Conservation (phyloP, 257 asterid species). For the Solanum tacnaense region DNA sequence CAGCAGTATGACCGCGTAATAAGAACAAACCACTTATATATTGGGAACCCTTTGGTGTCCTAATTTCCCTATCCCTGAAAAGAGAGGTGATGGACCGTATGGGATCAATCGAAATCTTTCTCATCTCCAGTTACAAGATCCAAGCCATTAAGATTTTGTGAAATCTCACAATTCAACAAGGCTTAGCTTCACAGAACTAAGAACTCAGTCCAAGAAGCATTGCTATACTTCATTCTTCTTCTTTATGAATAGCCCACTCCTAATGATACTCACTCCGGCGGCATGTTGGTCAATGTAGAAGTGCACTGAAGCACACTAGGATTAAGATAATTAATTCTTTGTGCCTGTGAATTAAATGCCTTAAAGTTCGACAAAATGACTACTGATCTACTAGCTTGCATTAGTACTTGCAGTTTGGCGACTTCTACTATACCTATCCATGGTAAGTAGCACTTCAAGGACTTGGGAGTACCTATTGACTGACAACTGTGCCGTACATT, state of each 20-base stretch:
- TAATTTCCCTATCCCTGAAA: background rate
- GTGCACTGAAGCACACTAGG: background rate
- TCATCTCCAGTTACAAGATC: background rate
- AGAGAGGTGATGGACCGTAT: background rate
- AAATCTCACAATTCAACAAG: background rate
- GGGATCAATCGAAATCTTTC: background rate
- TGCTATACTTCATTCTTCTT: background rate
- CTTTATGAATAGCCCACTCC: background rate
- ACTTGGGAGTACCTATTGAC: background rate
- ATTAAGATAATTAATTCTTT: background rate
- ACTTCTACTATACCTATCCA: background rate
- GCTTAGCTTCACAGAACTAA: background rate
- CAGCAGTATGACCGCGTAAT: background rate
- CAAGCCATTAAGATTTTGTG: background rate
- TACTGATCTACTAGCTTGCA: background rate
- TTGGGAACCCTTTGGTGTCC: background rate
- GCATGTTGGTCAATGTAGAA: background rate
- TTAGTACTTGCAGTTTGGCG: background rate
- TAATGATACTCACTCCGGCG: background rate
- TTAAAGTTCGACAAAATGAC: background rate
- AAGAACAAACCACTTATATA: background rate
- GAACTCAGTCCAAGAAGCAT: background rate
- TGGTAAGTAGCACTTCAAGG: background rate
- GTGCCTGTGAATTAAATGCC: background rate
- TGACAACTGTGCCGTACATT: background rate